phyloP scores from a whole-genome alignment of 495 filamentous ascomycete genomes.

The Tuber magnatum region DNA sequence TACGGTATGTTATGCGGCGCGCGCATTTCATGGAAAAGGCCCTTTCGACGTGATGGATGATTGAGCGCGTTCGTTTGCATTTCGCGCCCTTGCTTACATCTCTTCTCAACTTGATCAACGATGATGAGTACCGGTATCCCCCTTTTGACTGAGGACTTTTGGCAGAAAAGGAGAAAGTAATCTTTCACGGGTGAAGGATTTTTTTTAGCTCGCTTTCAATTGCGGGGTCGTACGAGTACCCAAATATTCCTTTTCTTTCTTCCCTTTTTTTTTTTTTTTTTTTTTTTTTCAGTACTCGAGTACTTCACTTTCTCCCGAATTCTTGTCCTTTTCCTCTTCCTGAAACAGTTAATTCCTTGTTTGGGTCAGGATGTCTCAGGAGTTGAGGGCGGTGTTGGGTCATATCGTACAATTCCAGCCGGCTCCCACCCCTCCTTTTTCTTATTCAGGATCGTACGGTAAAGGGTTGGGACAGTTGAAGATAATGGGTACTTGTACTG shows the following conservation, averaged over 20 bases:
- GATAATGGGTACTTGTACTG: neutral
- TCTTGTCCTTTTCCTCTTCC: neutral
- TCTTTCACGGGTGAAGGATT: neutral
- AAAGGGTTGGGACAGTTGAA: neutral
- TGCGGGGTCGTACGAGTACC: neutral
- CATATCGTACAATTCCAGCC: neutral
- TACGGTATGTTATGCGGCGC: conserved; percentile 27
- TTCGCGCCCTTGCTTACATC: conserved; percentile 18
- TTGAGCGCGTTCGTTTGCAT: conserved; percentile 18
- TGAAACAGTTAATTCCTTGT: conserved; percentile 4
- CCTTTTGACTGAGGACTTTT: neutral
- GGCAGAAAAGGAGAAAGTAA: neutral
- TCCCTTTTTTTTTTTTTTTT: neutral
- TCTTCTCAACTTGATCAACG: conserved; percentile 24
- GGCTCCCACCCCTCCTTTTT: neutral
- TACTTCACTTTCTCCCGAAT: neutral
- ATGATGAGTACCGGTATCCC: conserved; percentile 24
- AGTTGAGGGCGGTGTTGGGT: conserved; percentile 4
- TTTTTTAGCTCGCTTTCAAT: neutral
- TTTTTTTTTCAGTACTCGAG: no score
- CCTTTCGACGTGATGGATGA: conserved; percentile 24
- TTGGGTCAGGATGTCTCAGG: conserved; percentile 2
- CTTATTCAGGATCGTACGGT: neutral
- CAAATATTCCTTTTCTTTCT: neutral
- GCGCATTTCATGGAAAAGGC: conserved; percentile 19